These are phyloP conservation scores for Xylariaceae sp. DNA, from an alignment of 2,329 filamentous ascomycete species.

Conservation along the genomic window DNA sequence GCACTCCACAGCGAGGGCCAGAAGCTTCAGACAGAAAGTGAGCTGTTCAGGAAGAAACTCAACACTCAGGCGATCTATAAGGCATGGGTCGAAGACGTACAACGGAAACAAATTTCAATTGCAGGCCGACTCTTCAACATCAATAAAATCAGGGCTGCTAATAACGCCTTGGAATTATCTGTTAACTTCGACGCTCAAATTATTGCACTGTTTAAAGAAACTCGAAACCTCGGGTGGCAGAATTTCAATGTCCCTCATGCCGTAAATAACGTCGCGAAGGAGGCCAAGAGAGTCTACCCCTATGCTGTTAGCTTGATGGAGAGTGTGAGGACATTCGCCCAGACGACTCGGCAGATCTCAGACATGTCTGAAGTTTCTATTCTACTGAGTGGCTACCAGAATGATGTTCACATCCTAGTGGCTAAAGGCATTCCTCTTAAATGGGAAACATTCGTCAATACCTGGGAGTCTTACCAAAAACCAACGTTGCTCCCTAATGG, in stretches of 20 bases:
- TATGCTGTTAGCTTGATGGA: slow-evolving; percentile 99
- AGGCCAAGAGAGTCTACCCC: slow-evolving; percentile 97
- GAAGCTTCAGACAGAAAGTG: slow-evolving; percentile 89
- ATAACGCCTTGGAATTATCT: slow-evolving; percentile 83
- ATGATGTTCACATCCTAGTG: slow-evolving; percentile 84
- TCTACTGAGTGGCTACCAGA: slow-evolving; percentile 87
- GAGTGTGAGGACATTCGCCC: slow-evolving; percentile 90
- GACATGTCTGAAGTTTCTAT: slow-evolving; percentile 88
- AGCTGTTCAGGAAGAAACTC: slow-evolving; percentile 93
- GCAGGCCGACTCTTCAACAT: slow-evolving; percentile 92
- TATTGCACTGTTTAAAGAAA: slow-evolving; percentile 98
- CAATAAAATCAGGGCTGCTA: slow-evolving; percentile 83
- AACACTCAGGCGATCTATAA: slow-evolving; percentile 94
- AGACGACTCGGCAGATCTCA: slow-evolving; percentile 83
- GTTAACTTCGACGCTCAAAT: slow-evolving; percentile 98
- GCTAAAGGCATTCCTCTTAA: slow-evolving; percentile 86
- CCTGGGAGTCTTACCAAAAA: slow-evolving; percentile 86
- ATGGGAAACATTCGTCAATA: slow-evolving; percentile 98
- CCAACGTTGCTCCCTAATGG: slow-evolving; percentile 61
- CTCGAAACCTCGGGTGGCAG: slow-evolving; percentile 92
- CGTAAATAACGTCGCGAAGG: slow-evolving; percentile 94
- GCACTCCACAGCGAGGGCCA: slow-evolving; percentile 92
- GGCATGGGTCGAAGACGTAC: slow-evolving; percentile 91
- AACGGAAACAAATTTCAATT: slow-evolving; percentile 87
- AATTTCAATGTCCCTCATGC: slow-evolving; percentile 93